Percentiles rank a stretch among this genome's conserved stretches.
Evolutionary conservation across 441 rosid genomes (phyloP).

Genomic region (Corymbia calophylla): DNA sequence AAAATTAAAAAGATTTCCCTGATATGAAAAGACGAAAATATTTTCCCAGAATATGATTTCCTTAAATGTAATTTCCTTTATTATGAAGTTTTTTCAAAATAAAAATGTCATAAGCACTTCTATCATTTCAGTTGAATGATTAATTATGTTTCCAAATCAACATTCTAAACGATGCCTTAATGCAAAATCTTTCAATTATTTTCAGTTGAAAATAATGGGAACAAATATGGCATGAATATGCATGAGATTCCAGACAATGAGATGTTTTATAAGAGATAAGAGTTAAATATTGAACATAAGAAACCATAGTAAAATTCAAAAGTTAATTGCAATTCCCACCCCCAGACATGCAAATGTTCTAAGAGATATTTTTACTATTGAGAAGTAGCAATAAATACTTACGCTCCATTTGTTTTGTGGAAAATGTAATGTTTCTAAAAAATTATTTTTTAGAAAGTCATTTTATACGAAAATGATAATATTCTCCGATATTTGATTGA

Average conservation of each 20-base stretch:
- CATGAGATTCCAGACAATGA: not conserved
- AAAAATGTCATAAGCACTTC: not conserved
- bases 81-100: not conserved
- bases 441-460: too few relatives aligned
- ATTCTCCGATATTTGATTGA: accelerated
- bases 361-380: too few relatives aligned
- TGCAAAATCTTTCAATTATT: not conserved
- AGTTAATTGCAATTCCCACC: not conserved
- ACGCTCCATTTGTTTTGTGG: too few relatives aligned
- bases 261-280: too few relatives aligned
- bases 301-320: not conserved
- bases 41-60: not conserved
- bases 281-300: too few relatives aligned
- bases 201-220: not conserved
- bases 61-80: not conserved
- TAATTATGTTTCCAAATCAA: not conserved
- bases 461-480: too few relatives aligned
- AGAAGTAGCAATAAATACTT: too few relatives aligned
- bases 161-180: not conserved
- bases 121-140: not conserved
- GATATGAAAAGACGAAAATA: not conserved
- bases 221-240: not conserved
- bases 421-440: not conserved
- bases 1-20: accelerated
- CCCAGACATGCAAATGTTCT: too few relatives aligned